Evolutionary conservation across 2,329 filamentous ascomycete genomes (phyloP), one percentile per base, ranked within the genome.

Genomic region (Xylariaceae sp.): DNA sequence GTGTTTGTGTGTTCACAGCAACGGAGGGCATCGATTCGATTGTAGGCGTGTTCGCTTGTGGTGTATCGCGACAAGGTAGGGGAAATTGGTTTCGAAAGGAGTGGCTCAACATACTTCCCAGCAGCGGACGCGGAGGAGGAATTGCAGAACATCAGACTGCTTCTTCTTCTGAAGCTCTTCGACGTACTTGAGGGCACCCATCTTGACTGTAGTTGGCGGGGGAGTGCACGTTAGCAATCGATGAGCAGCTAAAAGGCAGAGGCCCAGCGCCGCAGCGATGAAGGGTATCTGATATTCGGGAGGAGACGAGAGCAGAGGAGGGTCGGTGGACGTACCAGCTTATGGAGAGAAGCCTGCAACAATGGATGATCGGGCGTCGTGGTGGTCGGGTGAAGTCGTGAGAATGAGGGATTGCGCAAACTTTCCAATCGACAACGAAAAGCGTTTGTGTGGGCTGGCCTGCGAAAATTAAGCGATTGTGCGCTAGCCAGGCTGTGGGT

Each of bases 151-250:
- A 86, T 99, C 94, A 78, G 90, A 96, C 88, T 99, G 94, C 91
- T 99, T 99, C 90, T 96, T 97, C 91, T 99, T 97, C 80, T 97
- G 91, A 83, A 99, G 89, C 87, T 99, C 94, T 87, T 99, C 95
- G 82, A 99, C 90, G 84, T 96, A 99, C 84, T 99, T 99, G 80
- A 97, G 90, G 84, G 93, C 93, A 89, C 94, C 94, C 94, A 97
- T 97, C 86, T 93, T 83, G 75, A 72, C 80, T 82, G 66, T 67
- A 31, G 31, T 17, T 42, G 47, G 28, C 47, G 42, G 28, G 50
- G 47, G 18, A 44, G 55, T 46, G 57, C 66, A 56, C 66, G 63
- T 60, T 22, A 40, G 14, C 5, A 18, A 31, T 31, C 31, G 28
- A 6, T 28, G 28, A 41, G 34, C 41, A 28, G 22, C 22, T 7